Conservation (phyloP, 805 yeast genomes). For the Ogataea trehalophila region DNA sequence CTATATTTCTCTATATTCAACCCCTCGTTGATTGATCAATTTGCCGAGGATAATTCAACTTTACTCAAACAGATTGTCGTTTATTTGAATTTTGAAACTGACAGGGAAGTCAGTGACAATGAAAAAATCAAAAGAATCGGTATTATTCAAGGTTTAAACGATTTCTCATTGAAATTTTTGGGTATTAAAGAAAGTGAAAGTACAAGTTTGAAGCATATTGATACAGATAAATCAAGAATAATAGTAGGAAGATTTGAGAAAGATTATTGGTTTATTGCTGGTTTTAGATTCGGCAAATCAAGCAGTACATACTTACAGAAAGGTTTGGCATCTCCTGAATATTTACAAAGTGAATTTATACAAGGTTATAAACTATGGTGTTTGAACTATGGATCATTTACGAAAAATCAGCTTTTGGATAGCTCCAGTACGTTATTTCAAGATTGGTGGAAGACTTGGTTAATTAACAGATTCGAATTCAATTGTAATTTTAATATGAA, state of each 20-base stretch:
- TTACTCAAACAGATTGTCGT: slow-evolving; percentile 21
- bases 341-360: slow-evolving; percentile 25
- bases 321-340: slow-evolving; percentile 32
- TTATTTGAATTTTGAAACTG: slow-evolving; percentile 19
- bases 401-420: slow-evolving; percentile 1
- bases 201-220: slow-evolving; percentile 18
- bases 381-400: slow-evolving; percentile 30
- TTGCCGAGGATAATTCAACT: slow-evolving; percentile 20
- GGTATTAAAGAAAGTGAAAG: background rate
- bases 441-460: slow-evolving; percentile 37
- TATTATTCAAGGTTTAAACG: slow-evolving; percentile 24
- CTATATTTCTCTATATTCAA: slow-evolving; percentile 22
- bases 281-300: slow-evolving; percentile 17
- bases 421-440: slow-evolving; percentile 12
- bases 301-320: slow-evolving; percentile 14
- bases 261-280: slow-evolving; percentile 31
- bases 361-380: slow-evolving; percentile 31
- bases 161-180: slow-evolving; percentile 23
- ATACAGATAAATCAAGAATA: slow-evolving; percentile 31
- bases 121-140: slow-evolving; percentile 24
- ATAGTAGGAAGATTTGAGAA: slow-evolving; percentile 28
- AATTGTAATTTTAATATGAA: slow-evolving; percentile 20
- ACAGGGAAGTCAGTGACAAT: slow-evolving; percentile 12
- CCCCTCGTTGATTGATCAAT: slow-evolving; percentile 7
- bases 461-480: slow-evolving; percentile 24